Conservation (phyloP, 1,139 yeast species). For the Debaryomyces sp. region DNA sequence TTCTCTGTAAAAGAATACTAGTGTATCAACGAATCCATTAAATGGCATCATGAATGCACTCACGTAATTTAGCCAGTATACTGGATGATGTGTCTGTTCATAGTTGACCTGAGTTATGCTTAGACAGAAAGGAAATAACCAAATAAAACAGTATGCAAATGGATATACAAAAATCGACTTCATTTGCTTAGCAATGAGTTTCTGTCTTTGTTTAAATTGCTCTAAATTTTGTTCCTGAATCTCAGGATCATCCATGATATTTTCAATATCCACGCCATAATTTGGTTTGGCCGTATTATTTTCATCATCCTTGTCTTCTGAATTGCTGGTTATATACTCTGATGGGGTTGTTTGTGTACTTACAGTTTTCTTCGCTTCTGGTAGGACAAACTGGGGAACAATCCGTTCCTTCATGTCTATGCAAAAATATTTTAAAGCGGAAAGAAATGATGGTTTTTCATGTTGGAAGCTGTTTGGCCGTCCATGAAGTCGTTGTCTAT, state of each 20-base stretch:
- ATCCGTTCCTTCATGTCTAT: conserved; percentile 24
- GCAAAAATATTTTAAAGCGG: conserved; percentile 36
- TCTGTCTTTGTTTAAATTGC: conserved; percentile 61
- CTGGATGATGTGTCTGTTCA: conserved; percentile 51
- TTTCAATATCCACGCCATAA: conserved; percentile 9
- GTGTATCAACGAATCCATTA: conserved; percentile 75
- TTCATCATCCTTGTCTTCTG: conserved; percentile 8
- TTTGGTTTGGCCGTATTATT: background rate
- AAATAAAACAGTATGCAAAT: conserved; percentile 71
- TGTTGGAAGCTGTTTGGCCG: conserved; percentile 10
- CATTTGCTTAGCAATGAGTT: conserved; percentile 75
- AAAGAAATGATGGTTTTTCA: conserved; percentile 39
- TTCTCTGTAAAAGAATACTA: conserved; percentile 79
- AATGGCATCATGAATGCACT: conserved; percentile 81
- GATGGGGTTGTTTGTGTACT: background rate
- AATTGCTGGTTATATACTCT: background rate
- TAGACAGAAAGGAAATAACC: conserved; percentile 81
- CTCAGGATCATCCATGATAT: conserved; percentile 26
- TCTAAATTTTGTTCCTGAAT: conserved; percentile 64
- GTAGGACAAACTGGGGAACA: conserved; percentile 35
- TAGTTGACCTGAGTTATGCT: conserved; percentile 61
- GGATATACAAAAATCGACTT: conserved; percentile 84
- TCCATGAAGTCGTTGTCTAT: conserved; percentile 14
- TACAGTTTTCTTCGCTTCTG: conserved; percentile 19
- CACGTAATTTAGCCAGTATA: conserved; percentile 66